A percentile compares a stretch with the other conserved stretches of the same genome.
phyloP scores from a whole-genome alignment of 179 eudicot genomes.

The Silene noctiflora region DNA sequence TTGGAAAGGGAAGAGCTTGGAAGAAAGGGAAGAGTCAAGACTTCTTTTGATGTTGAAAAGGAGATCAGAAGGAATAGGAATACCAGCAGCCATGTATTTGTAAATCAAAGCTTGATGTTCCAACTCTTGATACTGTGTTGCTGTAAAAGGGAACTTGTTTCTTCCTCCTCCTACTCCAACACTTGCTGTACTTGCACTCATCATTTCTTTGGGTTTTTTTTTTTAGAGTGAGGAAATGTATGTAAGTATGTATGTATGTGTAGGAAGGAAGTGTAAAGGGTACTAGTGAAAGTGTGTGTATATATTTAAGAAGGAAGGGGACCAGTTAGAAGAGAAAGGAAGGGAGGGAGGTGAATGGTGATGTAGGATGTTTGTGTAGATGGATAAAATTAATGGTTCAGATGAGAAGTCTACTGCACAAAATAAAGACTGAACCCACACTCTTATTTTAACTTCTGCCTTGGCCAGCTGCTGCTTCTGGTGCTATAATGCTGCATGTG shows the following conservation, averaged over 20 bases:
- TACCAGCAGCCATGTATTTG: conserved; percentile 87
- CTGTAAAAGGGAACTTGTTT: conserved; percentile 69
- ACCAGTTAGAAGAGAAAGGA: neutral
- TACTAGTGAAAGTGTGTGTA: neutral
- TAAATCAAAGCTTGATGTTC: conserved; percentile 85
- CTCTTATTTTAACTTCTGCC: neutral
- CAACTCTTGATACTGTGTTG: conserved; percentile 87
- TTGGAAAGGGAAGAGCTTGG: conserved; percentile 59
- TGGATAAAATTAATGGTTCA: neutral
- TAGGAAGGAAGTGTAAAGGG: no score
- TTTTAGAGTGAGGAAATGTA: neutral
- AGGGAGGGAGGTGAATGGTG: neutral
- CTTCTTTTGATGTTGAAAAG: conserved; percentile 65
- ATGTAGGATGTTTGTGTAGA: neutral
- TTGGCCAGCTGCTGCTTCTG: neutral
- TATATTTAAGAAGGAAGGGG: neutral
- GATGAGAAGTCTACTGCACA: neutral
- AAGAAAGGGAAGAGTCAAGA: conserved; percentile 56
- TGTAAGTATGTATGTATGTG: no score
- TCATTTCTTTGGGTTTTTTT: conserved; percentile 1
- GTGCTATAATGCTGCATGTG: conserved; percentile 27
- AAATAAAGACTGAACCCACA: neutral
- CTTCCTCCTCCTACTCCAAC: conserved; percentile 16
- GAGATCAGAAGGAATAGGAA: conserved; percentile 91
- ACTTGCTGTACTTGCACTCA: conserved; percentile 28